These are phyloP conservation scores for Blepharisma stoltei DNA, from an alignment of 73 alveolate species.

Conservation along the genomic window DNA sequence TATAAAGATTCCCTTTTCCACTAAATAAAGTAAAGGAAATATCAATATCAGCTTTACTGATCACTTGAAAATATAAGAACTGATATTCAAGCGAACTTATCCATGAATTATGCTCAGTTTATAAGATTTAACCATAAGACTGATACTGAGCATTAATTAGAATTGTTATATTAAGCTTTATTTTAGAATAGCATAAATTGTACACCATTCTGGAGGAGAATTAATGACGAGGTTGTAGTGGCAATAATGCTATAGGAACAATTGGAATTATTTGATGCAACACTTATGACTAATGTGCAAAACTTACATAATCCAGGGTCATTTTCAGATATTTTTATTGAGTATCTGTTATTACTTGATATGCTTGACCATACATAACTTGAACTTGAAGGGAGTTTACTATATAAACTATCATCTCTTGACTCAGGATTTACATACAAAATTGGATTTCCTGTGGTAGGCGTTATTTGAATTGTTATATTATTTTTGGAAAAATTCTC, in stretches of 20 bases:
- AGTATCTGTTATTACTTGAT: background rate
- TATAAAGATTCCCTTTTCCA: conserved; percentile 16
- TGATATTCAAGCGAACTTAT: background rate
- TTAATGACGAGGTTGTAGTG: background rate
- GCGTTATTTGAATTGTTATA: conserved; percentile 7
- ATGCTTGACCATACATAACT: background rate
- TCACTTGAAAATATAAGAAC: background rate
- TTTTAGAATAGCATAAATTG: too few species aligned
- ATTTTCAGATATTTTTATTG: background rate
- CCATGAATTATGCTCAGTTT: too few species aligned
- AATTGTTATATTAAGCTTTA: too few species aligned
- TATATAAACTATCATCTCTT: background rate
- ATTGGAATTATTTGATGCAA: background rate
- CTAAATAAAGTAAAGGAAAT: background rate
- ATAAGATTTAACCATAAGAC: too few species aligned
- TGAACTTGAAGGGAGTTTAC: background rate
- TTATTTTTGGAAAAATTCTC: background rate
- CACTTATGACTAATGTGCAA: background rate
- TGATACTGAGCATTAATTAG: too few species aligned
- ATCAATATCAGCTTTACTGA: background rate
- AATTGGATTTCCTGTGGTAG: conserved; percentile 12
- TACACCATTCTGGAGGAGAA: conserved; percentile 14
- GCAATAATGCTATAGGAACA: conserved; percentile 2
- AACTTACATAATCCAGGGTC: background rate
- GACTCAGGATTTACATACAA: background rate